Percentiles rank a stretch among this genome's conserved stretches.
These are phyloP conservation scores for Friedmanniomyces simplex DNA, from an alignment of 495 filamentous ascomycete species.

Conservation along the genomic window DNA sequence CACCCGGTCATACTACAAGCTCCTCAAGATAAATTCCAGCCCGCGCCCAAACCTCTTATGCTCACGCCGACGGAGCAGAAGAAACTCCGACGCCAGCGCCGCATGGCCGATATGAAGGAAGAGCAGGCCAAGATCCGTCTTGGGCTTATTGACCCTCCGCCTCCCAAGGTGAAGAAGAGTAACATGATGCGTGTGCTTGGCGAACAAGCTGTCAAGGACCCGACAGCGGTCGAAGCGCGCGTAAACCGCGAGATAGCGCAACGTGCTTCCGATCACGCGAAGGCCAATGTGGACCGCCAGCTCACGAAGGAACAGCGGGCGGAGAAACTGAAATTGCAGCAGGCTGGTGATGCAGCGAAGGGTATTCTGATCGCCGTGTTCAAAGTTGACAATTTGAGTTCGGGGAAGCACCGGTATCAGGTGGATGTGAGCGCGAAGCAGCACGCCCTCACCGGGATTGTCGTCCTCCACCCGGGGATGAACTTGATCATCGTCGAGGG, in stretches of 20 bases:
- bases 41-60: slow-evolving; percentile 79
- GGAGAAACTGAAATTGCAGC: slow-evolving; percentile 74
- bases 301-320: slow-evolving; percentile 80
- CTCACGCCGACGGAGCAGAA: slow-evolving; percentile 83
- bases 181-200: slow-evolving; percentile 98
- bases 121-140: slow-evolving; percentile 90
- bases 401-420: slow-evolving; percentile 86
- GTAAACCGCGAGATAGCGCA: slow-evolving; percentile 86
- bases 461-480: slow-evolving; percentile 78
- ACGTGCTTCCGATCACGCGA: slow-evolving; percentile 63
- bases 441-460: slow-evolving; percentile 70
- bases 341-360: slow-evolving; percentile 77
- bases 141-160: slow-evolving; percentile 76
- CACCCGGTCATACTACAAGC: slow-evolving; percentile 89
- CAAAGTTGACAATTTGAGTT: slow-evolving; percentile 75
- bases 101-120: slow-evolving; percentile 88
- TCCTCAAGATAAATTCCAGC: slow-evolving; percentile 73
- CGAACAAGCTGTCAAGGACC: slow-evolving; percentile 93
- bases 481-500: slow-evolving; percentile 87
- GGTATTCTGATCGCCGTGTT: slow-evolving; percentile 78
- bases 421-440: slow-evolving; percentile 87
- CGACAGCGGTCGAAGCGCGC: slow-evolving; percentile 89
- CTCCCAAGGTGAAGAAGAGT: slow-evolving; percentile 88
- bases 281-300: slow-evolving; percentile 76
- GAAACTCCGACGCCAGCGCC: slow-evolving; percentile 80